Evolutionary conservation across 2,329 filamentous ascomycete genomes (phyloP).

Genomic region (Aspergillus proliferans): DNA sequence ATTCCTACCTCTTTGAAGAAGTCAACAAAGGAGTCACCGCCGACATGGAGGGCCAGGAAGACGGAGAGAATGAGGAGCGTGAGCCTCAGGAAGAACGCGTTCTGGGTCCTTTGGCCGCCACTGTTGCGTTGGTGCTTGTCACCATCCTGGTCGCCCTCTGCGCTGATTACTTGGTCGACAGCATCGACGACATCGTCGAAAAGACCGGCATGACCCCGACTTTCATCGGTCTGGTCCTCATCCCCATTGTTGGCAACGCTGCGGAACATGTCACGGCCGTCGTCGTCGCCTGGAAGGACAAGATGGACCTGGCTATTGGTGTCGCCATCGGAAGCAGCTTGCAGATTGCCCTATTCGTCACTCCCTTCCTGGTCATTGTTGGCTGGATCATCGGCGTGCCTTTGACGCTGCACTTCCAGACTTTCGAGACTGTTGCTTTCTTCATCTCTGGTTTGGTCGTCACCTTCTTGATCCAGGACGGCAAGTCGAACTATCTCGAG

Average conservation of each 20-base stretch:
- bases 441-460: conserved; percentile 79
- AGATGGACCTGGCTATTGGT: conserved; percentile 77
- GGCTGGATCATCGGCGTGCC: conserved; percentile 70
- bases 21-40: conserved; percentile 23
- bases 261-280: conserved; percentile 77
- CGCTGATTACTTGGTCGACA: conserved; percentile 67
- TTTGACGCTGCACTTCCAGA: conserved; percentile 60
- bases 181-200: conserved; percentile 63
- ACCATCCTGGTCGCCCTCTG: conserved; percentile 56
- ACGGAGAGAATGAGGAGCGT: conserved; percentile 34
- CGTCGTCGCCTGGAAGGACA: conserved; percentile 73
- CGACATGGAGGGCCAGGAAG: conserved; percentile 32
- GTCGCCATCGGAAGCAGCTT: conserved; percentile 75
- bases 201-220: conserved; percentile 59
- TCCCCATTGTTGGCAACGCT: conserved; percentile 78
- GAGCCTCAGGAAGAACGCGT: conserved; percentile 40
- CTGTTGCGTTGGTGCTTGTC: conserved; percentile 50
- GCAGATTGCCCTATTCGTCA: conserved; percentile 69
- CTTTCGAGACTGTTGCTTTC: conserved; percentile 61
- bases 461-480: conserved; percentile 79
- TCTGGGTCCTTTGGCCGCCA: conserved; percentile 55
- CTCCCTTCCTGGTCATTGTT: conserved; percentile 68
- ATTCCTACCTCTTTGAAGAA: conserved; percentile 64
- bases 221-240: conserved; percentile 72
- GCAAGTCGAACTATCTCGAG: conserved; percentile 76